Conservation (phyloP, 352 stramenopile genomes). For the Phytophthora fragariae region DNA sequence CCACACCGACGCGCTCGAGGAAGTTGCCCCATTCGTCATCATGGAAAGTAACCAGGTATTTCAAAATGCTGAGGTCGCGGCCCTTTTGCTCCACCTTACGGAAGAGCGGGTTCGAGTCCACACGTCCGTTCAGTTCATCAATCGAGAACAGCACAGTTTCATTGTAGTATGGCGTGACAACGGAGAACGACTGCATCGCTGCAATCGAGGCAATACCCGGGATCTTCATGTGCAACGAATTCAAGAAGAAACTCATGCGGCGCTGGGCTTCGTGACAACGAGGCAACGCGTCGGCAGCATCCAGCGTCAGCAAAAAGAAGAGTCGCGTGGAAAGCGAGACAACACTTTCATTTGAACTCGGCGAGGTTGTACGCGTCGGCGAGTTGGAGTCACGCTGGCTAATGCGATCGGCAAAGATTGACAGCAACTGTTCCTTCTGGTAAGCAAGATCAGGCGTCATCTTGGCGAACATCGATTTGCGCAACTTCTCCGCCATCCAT, state of each 20-base stretch:
- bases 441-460: constrained; percentile 82
- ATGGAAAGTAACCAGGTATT: constrained; percentile 90
- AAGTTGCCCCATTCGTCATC: constrained; percentile 91
- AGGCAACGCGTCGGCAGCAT: constrained; percentile 82
- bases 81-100: constrained; percentile 86
- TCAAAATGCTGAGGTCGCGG: constrained; percentile 88
- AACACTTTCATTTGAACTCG: constrained; percentile 82
- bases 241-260: constrained; percentile 92
- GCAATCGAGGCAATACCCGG: constrained; percentile 83
- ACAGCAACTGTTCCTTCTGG: constrained; percentile 80
- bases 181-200: constrained; percentile 90
- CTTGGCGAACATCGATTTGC: constrained; percentile 79
- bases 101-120: constrained; percentile 88
- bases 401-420: constrained; percentile 78
- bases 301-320: constrained; percentile 87
- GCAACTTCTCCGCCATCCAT: constrained; percentile 86
- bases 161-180: constrained; percentile 92
- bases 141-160: constrained; percentile 88
- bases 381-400: constrained; percentile 64
- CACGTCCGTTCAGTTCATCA: constrained; percentile 83
- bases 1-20: constrained; percentile 80
- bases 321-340: constrained; percentile 81
- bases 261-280: constrained; percentile 87
- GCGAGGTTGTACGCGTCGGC: constrained; percentile 49
- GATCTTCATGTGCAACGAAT: constrained; percentile 91